Evolutionary conservation across 257 asterid genomes (phyloP).

Genomic region (Solanum neorickii): DNA sequence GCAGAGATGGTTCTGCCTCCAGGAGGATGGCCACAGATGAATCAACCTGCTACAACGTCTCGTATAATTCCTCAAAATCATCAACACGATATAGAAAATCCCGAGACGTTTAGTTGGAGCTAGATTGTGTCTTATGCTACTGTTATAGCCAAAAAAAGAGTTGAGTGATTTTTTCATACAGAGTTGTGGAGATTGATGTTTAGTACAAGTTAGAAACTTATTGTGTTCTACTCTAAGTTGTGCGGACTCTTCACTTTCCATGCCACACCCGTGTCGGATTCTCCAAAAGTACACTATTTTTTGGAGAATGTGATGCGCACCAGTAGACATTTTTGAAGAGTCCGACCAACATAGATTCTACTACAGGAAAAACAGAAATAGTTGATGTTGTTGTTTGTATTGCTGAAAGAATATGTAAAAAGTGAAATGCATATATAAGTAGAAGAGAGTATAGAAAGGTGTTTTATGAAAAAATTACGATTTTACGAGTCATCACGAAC

Average conservation of each 20-base stretch:
- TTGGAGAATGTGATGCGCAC: too few relatives aligned
- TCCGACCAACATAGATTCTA: too few relatives aligned
- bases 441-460: neutral
- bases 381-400: neutral
- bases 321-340: too few relatives aligned
- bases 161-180: neutral
- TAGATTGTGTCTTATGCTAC: conserved; percentile 3
- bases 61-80: conserved; percentile 15
- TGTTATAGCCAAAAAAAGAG: neutral
- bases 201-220: neutral
- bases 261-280: too few relatives aligned
- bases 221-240: neutral
- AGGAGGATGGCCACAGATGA: conserved; percentile 16
- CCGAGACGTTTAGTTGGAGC: conserved; percentile 38
- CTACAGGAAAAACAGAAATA: neutral
- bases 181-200: neutral
- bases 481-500: neutral
- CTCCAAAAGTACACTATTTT: too few relatives aligned
- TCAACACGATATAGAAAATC: conserved; percentile 31
- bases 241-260: too few relatives aligned
- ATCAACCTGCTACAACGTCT: conserved; percentile 17
- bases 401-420: neutral
- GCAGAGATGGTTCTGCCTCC: conserved; percentile 14
- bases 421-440: neutral
- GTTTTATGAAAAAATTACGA: neutral